Base-by-base conservation (phyloP, 202 grass and related monocot genomes). In the Hordeum pubiflorum region DNA sequence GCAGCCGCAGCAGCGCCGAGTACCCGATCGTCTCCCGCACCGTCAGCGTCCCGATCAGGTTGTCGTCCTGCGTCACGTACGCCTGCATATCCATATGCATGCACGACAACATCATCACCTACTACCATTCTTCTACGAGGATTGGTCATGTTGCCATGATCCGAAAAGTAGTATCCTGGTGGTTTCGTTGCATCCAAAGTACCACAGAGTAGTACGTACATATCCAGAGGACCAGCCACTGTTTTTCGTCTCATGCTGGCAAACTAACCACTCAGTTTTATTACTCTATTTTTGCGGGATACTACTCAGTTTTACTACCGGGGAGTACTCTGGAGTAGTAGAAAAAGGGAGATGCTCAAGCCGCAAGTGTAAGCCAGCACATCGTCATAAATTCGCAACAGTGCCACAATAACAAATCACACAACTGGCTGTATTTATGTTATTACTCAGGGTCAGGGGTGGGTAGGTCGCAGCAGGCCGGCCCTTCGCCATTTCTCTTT, bases 61-160 rank as follows among this genome's bases (percentile, higher is more conserved):
- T 97, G 85, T 97, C 94, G 33, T 97, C 94, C 83, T 97, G 94
- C 37, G 94, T 97, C 58, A 97, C 94, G 75, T 97, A 97, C 12
- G 94, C 94, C 94, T 97, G 77, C 61, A 17, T 48, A 7, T 7
- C 13, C 27, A 1, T 11, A 26, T 36, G 14, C 29, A 14, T 4
- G 21, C 12, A 12, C 33, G 63, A 69, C 44, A 5, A 46, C 43
- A 46, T 14, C 44, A 50, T 17, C 44, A 46, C 1, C 43, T 29
- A 29, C 2, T 4, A 48, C 0, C 46, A 50, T 50, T 50, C 46
- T 17, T 50, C 46, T 50, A 50, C 46, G 14, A 24, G 34, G 63
- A 69, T 41, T 3, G 65, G n/a, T 23, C 61, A 55, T 17, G 43
- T 3, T 10, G n/a, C 8, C 18, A 66, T 33, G 61, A 54, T 34